Percentiles rank a stretch among this genome's conserved stretches.
phyloP scores from a whole-genome alignment of 257 asterid genomes.

The Plantago major region DNA sequence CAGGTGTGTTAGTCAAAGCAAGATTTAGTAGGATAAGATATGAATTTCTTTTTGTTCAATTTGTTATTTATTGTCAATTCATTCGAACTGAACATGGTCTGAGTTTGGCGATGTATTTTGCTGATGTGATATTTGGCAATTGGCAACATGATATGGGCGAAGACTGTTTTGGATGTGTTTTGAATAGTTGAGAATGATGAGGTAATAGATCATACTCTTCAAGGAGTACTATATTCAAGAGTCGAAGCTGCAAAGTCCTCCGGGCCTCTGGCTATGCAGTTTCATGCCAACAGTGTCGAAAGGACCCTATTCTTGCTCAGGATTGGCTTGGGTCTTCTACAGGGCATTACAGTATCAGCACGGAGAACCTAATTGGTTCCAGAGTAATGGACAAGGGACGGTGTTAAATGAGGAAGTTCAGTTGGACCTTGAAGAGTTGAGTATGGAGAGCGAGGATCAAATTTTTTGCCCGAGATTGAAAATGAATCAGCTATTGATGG shows the following conservation, averaged over 20 bases:
- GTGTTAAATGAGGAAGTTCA: constrained; percentile 23
- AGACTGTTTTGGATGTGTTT: too few relatives aligned
- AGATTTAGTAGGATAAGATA: too few relatives aligned
- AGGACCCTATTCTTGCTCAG: constrained; percentile 59
- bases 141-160: too few relatives aligned
- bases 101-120: too few relatives aligned
- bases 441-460: constrained; percentile 21
- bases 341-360: constrained; percentile 39
- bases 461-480: constrained; percentile 51
- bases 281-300: constrained; percentile 37
- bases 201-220: constrained; percentile 69
- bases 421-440: constrained; percentile 27
- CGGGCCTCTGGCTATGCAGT: constrained; percentile 33
- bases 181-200: constrained; percentile 67
- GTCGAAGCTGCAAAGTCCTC: constrained; percentile 42
- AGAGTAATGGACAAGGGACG: constrained; percentile 33
- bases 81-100: too few relatives aligned
- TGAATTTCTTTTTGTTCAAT: too few relatives aligned
- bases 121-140: constrained; percentile 1
- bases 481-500: constrained; percentile 74
- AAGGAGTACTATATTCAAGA: constrained; percentile 68
- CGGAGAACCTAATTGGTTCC: constrained; percentile 14
- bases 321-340: constrained; percentile 60
- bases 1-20: too few relatives aligned
- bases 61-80: too few relatives aligned